Conservation (phyloP, 345 rosid genomes). For the Iberis pinnata region DNA sequence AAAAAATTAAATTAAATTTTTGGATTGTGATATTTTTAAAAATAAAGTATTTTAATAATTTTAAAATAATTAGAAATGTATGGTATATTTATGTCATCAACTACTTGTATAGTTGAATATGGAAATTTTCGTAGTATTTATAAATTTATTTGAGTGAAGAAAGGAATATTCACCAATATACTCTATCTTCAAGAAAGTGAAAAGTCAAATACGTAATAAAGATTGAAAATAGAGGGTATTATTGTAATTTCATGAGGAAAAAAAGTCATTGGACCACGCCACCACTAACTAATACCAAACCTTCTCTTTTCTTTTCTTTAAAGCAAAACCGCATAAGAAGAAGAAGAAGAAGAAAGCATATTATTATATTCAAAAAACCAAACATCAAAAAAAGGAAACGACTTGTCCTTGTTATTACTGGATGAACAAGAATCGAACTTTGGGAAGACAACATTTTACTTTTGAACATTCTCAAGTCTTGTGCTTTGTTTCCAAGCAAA, state of each 20-base stretch:
- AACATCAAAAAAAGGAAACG: neutral
- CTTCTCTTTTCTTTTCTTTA: slow-evolving; percentile 25
- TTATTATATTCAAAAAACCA: neutral
- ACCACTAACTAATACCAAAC: slow-evolving; percentile 22
- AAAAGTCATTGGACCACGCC: slow-evolving; percentile 7
- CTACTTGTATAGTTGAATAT: no score
- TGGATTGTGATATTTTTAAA: no score
- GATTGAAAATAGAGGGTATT: neutral
- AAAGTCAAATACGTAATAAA: slow-evolving; percentile 22
- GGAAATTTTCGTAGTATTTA: no score
- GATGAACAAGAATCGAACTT: slow-evolving; percentile 12
- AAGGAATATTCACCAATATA: no score
- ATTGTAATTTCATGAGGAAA: neutral
- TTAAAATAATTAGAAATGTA: no score
- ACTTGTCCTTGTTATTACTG: neutral
- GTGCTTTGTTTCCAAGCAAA: slow-evolving; percentile 59
- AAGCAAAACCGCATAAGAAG: slow-evolving; percentile 12
- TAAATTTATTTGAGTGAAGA: neutral
- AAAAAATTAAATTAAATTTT: no score
- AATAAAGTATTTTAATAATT: no score
- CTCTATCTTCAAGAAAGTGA: neutral
- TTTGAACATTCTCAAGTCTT: slow-evolving; percentile 21
- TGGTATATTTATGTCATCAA: no score
- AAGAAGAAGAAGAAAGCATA: slow-evolving; percentile 12
- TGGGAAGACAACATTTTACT: slow-evolving; percentile 1